Conservation (phyloP, 2,329 filamentous ascomycete genomes). For the Nigrospora oryzae region DNA sequence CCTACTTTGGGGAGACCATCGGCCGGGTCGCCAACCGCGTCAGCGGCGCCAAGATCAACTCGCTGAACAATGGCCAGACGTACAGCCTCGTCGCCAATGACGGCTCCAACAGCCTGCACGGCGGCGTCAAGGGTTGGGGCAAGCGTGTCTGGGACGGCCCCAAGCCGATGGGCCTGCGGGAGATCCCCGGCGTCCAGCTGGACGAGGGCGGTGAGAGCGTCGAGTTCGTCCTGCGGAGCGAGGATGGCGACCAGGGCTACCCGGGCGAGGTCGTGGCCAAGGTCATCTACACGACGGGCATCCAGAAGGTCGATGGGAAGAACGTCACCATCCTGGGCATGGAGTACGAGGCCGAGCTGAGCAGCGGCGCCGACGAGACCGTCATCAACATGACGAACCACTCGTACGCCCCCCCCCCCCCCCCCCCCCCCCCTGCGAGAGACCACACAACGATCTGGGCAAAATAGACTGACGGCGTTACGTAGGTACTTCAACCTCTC, state of each 20-base stretch:
- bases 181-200: conserved; percentile 40
- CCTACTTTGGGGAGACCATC: conserved; percentile 90
- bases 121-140: conserved; percentile 69
- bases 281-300: conserved; percentile 71
- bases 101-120: conserved; percentile 67
- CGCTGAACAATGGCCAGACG: conserved; percentile 57
- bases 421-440: conserved; percentile 2
- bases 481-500: conserved; percentile 58
- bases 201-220: conserved; percentile 57
- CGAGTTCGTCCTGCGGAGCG: conserved; percentile 57
- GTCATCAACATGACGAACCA: conserved; percentile 93
- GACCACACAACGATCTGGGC: neutral
- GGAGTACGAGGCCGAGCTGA: conserved; percentile 82
- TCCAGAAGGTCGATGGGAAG: conserved; percentile 51
- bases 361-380: conserved; percentile 78
- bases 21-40: conserved; percentile 80
- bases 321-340: conserved; percentile 68
- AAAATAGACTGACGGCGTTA: conserved; percentile 1
- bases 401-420: conserved; percentile 46
- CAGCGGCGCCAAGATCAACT: conserved; percentile 59
- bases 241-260: conserved; percentile 82
- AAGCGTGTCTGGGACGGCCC: conserved; percentile 73
- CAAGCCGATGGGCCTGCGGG: conserved; percentile 41
- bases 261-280: conserved; percentile 74
- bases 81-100: conserved; percentile 72